Conservation (phyloP, 768 basidiomycete genomes). For the Collybia sp. region DNA sequence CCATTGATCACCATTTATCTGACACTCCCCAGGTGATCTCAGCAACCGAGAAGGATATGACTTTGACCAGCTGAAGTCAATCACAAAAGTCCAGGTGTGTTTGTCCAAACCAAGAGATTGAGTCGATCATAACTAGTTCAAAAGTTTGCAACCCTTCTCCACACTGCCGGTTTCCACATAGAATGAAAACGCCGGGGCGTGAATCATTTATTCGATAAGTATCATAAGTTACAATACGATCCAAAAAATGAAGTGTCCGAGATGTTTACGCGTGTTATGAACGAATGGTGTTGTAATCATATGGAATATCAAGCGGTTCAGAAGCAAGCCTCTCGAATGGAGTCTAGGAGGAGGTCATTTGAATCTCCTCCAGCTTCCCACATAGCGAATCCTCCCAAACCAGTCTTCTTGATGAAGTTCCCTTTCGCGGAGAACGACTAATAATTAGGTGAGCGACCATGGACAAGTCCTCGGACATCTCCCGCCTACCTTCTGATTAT, state of each 20-base stretch:
- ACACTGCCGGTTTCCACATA: slow-evolving; percentile 59
- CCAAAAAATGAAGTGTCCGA: too few species aligned
- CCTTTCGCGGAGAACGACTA: slow-evolving; percentile 50
- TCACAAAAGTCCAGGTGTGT: slow-evolving; percentile 82
- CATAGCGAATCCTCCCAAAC: slow-evolving; percentile 61
- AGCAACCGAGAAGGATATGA: slow-evolving; percentile 80
- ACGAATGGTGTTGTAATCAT: too few species aligned
- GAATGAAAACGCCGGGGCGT: slow-evolving; percentile 4
- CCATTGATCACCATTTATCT: slow-evolving; percentile 3
- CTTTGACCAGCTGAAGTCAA: slow-evolving; percentile 73
- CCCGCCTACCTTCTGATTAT: slow-evolving; percentile 32
- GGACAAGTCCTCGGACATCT: not conserved
- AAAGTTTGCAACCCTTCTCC: slow-evolving; percentile 52
- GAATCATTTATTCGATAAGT: not conserved
- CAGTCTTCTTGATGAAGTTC: slow-evolving; percentile 44
- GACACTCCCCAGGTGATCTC: slow-evolving; percentile 52
- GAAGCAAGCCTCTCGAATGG: slow-evolving; percentile 25
- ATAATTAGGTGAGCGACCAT: not conserved
- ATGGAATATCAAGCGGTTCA: too few species aligned
- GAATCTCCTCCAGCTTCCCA: slow-evolving; percentile 73
- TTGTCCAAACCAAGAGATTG: not conserved
- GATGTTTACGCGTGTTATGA: too few species aligned
- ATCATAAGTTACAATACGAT: too few species aligned
- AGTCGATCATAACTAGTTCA: slow-evolving; percentile 37
- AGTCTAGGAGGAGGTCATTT: slow-evolving; percentile 38